Percentiles rank a stretch among this genome's conserved stretches.
Evolutionary conservation across 352 stramenopile species (phyloP).

Genomic region (Phytophthora sansomeana): DNA sequence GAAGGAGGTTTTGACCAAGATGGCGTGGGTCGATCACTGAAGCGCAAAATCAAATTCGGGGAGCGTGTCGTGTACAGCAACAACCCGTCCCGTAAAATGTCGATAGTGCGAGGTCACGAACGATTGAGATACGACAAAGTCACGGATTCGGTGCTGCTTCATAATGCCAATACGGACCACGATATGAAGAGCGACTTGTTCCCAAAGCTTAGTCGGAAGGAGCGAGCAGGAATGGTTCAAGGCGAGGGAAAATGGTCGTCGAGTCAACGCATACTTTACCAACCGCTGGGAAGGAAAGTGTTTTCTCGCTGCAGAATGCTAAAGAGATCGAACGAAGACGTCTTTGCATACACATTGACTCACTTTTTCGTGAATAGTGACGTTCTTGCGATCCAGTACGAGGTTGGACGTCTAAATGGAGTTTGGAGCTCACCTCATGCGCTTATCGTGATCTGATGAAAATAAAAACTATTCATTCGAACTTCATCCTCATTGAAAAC

Average conservation of each 20-base stretch:
- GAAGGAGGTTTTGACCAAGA: slow-evolving; percentile 55
- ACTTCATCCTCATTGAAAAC: too few species aligned
- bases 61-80: slow-evolving; percentile 53
- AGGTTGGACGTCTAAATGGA: too few species aligned
- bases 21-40: slow-evolving; percentile 62
- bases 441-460: too few species aligned
- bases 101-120: slow-evolving; percentile 15
- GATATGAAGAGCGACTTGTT: slow-evolving; percentile 42
- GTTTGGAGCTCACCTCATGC: too few species aligned
- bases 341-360: too few species aligned
- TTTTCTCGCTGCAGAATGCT: slow-evolving; percentile 7
- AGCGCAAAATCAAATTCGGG: slow-evolving; percentile 33
- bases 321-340: too few species aligned
- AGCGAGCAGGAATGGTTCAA: slow-evolving; percentile 26
- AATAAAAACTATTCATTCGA: too few species aligned
- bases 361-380: too few species aligned
- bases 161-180: slow-evolving; percentile 48
- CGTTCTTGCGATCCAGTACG: too few species aligned
- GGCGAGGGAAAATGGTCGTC: slow-evolving; percentile 31
- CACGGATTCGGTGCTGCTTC: slow-evolving; percentile 43
- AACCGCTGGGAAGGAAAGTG: slow-evolving; percentile 39
- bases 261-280: slow-evolving; percentile 45
- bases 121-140: slow-evolving; percentile 45
- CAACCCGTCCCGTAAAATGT: slow-evolving; percentile 53
- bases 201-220: slow-evolving; percentile 10